A percentile compares a stretch with the other conserved stretches of the same genome.
These are phyloP conservation scores for Plasmodium blacklocki DNA, from an alignment of 169 alveolate genomes.

Conservation along the genomic window DNA sequence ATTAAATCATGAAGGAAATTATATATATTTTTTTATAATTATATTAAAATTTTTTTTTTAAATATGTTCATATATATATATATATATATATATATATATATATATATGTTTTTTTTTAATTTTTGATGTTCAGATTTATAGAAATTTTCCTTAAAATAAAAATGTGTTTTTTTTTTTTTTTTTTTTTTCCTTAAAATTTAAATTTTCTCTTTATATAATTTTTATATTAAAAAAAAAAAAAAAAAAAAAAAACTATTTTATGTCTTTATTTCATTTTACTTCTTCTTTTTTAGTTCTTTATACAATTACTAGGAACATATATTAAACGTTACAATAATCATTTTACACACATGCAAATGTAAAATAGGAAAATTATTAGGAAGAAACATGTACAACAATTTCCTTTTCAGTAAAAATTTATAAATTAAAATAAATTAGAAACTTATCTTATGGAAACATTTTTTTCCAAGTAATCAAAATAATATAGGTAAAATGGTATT, in stretches of 20 bases:
- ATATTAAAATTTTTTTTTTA: no score
- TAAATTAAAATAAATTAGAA: no score
- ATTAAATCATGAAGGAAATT: no score
- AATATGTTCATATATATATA: no score
- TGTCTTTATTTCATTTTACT: neutral
- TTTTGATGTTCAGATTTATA: neutral
- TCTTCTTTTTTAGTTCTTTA: constrained; percentile 2
- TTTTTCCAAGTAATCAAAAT: no score
- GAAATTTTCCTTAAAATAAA: neutral
- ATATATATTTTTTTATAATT: no score
- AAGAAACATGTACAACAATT: no score
- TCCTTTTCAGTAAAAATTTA: no score
- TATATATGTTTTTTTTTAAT: neutral
- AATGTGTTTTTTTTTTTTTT: neutral
- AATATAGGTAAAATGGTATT: no score
- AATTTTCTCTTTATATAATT: neutral
- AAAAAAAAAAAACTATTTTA: constrained; percentile 10
- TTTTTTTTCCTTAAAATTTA: constrained; percentile 4
- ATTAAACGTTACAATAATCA: neutral
- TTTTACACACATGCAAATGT: constrained; percentile 29
- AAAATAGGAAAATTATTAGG: constrained; percentile 20
- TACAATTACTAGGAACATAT: neutral
- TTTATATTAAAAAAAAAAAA: neutral
- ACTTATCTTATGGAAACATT: no score
- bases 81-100: neutral